Conservation (phyloP, 495 filamentous ascomycete species). For the Lepidopterella palustris region DNA sequence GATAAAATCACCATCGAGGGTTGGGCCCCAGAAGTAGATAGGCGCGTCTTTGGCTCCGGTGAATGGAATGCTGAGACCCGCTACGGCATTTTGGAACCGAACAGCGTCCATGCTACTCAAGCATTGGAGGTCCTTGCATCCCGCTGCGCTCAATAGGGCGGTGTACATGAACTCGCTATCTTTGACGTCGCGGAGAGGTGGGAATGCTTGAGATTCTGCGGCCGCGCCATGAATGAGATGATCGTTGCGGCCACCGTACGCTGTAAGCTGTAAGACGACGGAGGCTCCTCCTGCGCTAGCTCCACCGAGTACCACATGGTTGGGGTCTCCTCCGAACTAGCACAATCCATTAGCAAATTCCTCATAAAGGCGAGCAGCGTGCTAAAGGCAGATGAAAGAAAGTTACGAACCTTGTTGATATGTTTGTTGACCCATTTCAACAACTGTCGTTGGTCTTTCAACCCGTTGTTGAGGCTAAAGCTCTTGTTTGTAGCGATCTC, state of each 20-base stretch:
- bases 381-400: background rate
- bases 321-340: slow-evolving; percentile 68
- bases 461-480: slow-evolving; percentile 60
- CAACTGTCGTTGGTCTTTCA: slow-evolving; percentile 62
- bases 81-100: slow-evolving; percentile 17
- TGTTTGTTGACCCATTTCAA: slow-evolving; percentile 56
- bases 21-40: slow-evolving; percentile 23
- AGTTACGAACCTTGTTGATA: slow-evolving; percentile 12
- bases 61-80: slow-evolving; percentile 13
- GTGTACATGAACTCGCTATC: slow-evolving; percentile 63
- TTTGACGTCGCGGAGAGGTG: slow-evolving; percentile 49
- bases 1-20: slow-evolving; percentile 48
- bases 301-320: slow-evolving; percentile 70
- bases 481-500: slow-evolving; percentile 42
- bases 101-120: slow-evolving; percentile 17
- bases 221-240: slow-evolving; percentile 41
- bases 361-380: background rate
- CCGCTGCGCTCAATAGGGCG: slow-evolving; percentile 50
- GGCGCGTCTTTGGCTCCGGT: slow-evolving; percentile 13
- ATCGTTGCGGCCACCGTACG: slow-evolving; percentile 53
- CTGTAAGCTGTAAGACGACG: slow-evolving; percentile 61
- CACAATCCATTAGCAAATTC: background rate
- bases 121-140: slow-evolving; percentile 39
- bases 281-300: slow-evolving; percentile 65
- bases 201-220: slow-evolving; percentile 61